Percentiles rank a stretch among this genome's conserved stretches.
These are phyloP conservation scores for Syzygium syzygioides DNA, from an alignment of 441 rosid species.

Conservation along the genomic window DNA sequence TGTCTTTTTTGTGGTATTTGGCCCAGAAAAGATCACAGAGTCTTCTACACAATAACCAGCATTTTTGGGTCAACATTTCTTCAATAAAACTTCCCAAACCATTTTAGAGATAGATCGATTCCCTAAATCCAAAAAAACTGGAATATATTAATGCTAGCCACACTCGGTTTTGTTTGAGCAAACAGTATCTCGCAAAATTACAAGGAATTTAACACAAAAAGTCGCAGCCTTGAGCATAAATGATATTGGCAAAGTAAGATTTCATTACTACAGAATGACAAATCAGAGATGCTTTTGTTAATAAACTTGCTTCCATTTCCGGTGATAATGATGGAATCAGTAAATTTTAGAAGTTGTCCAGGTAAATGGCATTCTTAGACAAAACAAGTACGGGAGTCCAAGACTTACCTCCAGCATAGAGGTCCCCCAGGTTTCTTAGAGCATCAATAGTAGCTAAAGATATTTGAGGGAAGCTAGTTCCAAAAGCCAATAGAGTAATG, in stretches of 20 bases:
- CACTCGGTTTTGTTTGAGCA: neutral
- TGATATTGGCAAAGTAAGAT: neutral
- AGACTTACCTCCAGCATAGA: conserved; percentile 75
- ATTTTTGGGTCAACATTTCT: neutral
- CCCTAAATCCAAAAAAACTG: neutral
- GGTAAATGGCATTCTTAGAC: neutral
- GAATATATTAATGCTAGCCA: neutral
- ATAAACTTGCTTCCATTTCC: neutral
- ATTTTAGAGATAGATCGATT: neutral
- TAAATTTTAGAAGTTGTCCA: neutral
- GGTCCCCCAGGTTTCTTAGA: conserved; percentile 55
- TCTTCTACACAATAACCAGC: neutral
- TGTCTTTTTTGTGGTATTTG: neutral
- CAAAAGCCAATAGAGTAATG: conserved; percentile 81
- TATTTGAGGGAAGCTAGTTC: conserved; percentile 96
- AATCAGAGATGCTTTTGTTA: neutral
- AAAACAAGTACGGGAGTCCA: neutral
- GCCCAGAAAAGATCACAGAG: neutral
- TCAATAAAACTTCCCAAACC: neutral
- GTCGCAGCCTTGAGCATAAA: neutral
- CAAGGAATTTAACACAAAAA: neutral
- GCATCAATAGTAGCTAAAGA: conserved; percentile 92
- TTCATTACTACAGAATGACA: neutral
- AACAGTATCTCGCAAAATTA: neutral
- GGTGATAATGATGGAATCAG: neutral